Evolutionary conservation across 140 eudicot species (phyloP), one percentile per base, ranked within the genome.

Genomic region (Senecio squalidus): DNA sequence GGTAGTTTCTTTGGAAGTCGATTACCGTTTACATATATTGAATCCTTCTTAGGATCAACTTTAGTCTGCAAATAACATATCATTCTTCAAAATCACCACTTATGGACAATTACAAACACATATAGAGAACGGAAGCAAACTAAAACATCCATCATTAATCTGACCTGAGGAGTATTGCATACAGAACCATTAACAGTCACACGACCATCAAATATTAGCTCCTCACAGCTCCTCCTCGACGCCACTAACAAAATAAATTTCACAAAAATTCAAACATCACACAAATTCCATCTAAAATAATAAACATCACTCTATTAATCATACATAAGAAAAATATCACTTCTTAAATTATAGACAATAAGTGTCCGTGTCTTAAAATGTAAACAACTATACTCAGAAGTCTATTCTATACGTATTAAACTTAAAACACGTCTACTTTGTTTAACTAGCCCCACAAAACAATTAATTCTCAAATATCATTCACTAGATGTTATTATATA

Each of bases 121-220:
- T 2, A 17, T 15, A 5, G 14, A 44, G 11, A 54, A 55, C 8
- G 30, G 22, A 11, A 55, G 25, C 55, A n/a, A 58, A 59, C 50
- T 11, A 38, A 49, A 15, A 24, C 36, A 36, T 6, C 20, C 15
- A 21, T 14, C 28, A 46, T 17, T 22, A 40, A 62, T 33, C 63
- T 25, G 7, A 91, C 98, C 94, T 91, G 98, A n/a, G 98, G 98
- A 56, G 81, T 79, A 33, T 84, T 85, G 86, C 98, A 92, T 33
- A 87, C 92, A 15, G 95, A 71, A 33, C 96, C 96, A 52, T 92
- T 87, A 39, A 92, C 93, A 51, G 96, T 92, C 69, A 92, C 98
- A 57, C 74, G 74, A 9, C 98, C 96, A 31, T 87, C 68, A 67
- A 92, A 92, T 25, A 92, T 84, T 26, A 92, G 76, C 70, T 86